phyloP scores from a whole-genome alignment of 2,329 filamentous ascomycete genomes.

The Pseudocercospora vitis region DNA sequence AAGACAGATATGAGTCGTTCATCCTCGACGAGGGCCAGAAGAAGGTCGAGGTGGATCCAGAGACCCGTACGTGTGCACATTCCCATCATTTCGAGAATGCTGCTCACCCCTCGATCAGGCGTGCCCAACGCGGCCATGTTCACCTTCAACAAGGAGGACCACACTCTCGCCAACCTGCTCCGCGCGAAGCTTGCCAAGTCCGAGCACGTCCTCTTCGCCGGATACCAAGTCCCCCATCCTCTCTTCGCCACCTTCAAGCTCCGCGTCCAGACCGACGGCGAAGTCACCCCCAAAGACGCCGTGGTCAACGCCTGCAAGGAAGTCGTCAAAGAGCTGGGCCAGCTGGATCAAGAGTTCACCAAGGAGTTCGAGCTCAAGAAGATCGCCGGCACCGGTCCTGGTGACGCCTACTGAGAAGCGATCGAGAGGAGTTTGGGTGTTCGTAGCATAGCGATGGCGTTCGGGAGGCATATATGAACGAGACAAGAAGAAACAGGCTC shows the following conservation, averaged over 20 bases:
- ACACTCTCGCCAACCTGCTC: conserved; percentile 77
- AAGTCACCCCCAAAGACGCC: conserved; percentile 83
- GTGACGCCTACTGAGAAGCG: conserved; percentile 24
- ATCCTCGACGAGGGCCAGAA: conserved; percentile 84
- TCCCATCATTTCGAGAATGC: background rate
- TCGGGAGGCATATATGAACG: background rate
- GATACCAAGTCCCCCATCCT: conserved; percentile 69
- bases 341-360: conserved; percentile 82
- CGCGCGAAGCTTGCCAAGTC: conserved; percentile 81
- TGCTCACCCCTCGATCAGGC: conserved; percentile 52
- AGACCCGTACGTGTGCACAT: conserved; percentile 69
- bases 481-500: background rate
- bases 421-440: too few species aligned
- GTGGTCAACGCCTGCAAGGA: conserved; percentile 78
- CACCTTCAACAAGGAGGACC: conserved; percentile 90
- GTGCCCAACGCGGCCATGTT: conserved; percentile 96
- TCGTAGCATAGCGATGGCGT: background rate
- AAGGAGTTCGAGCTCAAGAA: conserved; percentile 88
- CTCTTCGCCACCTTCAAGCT: conserved; percentile 60
- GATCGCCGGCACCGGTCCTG: conserved; percentile 56
- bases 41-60: conserved; percentile 85
- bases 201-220: conserved; percentile 81
- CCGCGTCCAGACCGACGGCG: conserved; percentile 85
- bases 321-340: conserved; percentile 76
- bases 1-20: conserved; percentile 84